Percentiles rank a stretch among this genome's conserved stretches.
phyloP scores from a whole-genome alignment of 108 stramenopile species.

The Craspedostauros australis region DNA sequence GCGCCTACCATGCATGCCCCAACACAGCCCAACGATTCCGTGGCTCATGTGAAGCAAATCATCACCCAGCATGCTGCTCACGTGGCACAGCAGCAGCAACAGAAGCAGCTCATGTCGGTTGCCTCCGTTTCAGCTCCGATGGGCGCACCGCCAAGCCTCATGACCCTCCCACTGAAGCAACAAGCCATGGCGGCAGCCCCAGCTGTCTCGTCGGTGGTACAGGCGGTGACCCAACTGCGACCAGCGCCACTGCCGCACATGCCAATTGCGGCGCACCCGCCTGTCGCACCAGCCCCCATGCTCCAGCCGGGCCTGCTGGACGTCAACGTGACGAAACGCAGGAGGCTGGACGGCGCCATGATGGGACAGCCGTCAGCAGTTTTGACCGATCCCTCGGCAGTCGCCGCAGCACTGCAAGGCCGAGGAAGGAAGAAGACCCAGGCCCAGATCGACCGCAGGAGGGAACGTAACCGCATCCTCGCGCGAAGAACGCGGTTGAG shows the following conservation, averaged over 20 bases:
- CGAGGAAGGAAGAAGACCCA: constrained; percentile 61
- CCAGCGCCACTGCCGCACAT: background rate
- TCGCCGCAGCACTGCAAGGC: constrained; percentile 15
- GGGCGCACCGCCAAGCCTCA: background rate
- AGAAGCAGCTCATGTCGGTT: constrained; percentile 1
- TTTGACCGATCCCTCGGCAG: background rate
- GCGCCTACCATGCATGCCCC: background rate
- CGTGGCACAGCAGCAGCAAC: background rate
- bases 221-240: background rate
- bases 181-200: constrained; percentile 6
- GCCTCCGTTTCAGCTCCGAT: constrained; percentile 8
- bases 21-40: constrained; percentile 3
- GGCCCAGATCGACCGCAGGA: constrained; percentile 82
- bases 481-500: constrained; percentile 93
- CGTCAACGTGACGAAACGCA: constrained; percentile 13
- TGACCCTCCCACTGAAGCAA: background rate
- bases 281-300: background rate
- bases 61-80: constrained; percentile 15
- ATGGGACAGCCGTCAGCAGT: constrained; percentile 2
- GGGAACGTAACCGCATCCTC: constrained; percentile 93
- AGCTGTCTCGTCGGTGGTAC: too few relatives aligned
- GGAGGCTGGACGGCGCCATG: constrained; percentile 10
- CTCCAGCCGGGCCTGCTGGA: constrained; percentile 2
- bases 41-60: constrained; percentile 5
- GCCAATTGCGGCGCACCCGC: background rate